Percentiles rank a stretch among this genome's conserved stretches.
Evolutionary conservation across 2,329 filamentous ascomycete genomes (phyloP).

Genomic region (Xylariaceae sp.): DNA sequence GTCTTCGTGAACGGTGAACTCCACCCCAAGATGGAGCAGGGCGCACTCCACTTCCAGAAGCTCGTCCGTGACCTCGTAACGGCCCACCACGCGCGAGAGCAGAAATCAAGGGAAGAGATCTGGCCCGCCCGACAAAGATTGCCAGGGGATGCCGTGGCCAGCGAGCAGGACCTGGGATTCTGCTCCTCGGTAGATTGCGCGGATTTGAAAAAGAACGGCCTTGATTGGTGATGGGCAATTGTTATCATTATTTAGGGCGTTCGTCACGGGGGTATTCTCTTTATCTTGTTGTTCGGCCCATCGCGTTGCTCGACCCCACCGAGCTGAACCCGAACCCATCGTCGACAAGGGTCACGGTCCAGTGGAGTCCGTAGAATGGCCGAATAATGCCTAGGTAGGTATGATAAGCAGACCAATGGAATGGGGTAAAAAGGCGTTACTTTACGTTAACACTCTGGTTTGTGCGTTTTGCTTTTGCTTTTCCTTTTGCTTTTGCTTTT

Average conservation of each 20-base stretch:
- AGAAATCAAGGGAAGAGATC: slow-evolving; percentile 40
- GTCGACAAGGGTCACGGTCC: no score
- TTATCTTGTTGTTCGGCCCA: not conserved
- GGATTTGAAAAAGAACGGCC: slow-evolving; percentile 15
- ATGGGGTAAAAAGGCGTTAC: no score
- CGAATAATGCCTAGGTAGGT: no score
- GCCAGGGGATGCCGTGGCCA: slow-evolving; percentile 1
- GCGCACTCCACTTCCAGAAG: slow-evolving; percentile 52
- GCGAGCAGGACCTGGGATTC: slow-evolving; percentile 11
- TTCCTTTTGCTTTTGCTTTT: no score
- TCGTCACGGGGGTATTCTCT: not conserved
- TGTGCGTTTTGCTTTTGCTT: no score
- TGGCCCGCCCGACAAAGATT: slow-evolving; percentile 41
- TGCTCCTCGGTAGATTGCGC: slow-evolving; percentile 16
- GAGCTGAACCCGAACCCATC: no score
- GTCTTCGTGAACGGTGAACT: slow-evolving; percentile 59
- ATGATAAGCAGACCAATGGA: no score
- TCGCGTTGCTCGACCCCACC: not conserved
- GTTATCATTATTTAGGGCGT: not conserved
- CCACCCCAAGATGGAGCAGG: slow-evolving; percentile 56
- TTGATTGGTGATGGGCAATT: slow-evolving; percentile 11
- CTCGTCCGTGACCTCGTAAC: slow-evolving; percentile 43
- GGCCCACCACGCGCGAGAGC: slow-evolving; percentile 43
- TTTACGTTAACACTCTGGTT: no score
- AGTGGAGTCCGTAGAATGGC: no score